Percentiles rank a stretch among this genome's conserved stretches.
phyloP scores from a whole-genome alignment of 352 stramenopile species.

The Phytopythium boreale region DNA sequence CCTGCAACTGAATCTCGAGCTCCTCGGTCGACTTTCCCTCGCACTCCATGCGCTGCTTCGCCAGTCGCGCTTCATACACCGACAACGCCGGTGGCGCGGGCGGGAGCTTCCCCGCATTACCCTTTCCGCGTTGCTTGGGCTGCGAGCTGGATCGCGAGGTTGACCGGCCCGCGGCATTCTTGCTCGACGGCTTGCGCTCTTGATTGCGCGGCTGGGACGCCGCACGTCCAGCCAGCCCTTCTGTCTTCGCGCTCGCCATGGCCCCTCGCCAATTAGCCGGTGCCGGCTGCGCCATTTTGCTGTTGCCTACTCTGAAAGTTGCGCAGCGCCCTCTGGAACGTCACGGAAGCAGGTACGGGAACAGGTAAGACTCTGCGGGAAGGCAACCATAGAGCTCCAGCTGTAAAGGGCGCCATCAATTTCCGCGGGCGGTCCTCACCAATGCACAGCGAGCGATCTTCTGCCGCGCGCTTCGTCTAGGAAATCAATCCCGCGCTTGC shows the following conservation, averaged over 20 bases:
- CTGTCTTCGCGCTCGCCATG: slow-evolving; percentile 3
- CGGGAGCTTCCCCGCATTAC: slow-evolving; percentile 15
- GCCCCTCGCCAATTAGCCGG: slow-evolving; percentile 33
- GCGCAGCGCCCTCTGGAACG: neutral
- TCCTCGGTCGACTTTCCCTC: slow-evolving; percentile 39
- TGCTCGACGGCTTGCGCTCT: slow-evolving; percentile 1
- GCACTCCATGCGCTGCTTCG: slow-evolving; percentile 24
- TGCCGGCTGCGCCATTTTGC: slow-evolving; percentile 26
- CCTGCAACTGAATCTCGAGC: slow-evolving; percentile 54
- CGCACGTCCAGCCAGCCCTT: neutral
- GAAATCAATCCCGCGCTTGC: too few relatives aligned
- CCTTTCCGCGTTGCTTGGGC: slow-evolving; percentile 42
- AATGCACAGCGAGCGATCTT: too few relatives aligned
- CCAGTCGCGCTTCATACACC: slow-evolving; percentile 30
- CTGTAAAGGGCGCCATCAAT: too few relatives aligned
- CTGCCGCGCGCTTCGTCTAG: too few relatives aligned
- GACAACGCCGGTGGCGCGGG: slow-evolving; percentile 5
- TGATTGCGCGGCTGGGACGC: slow-evolving; percentile 10
- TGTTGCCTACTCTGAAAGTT: neutral
- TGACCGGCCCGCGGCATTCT: slow-evolving; percentile 9
- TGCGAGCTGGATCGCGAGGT: slow-evolving; percentile 41
- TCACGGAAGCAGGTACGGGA: neutral
- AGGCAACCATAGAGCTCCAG: too few relatives aligned
- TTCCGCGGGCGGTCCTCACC: too few relatives aligned
- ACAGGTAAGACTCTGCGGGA: neutral